phyloP scores from a whole-genome alignment of 306 rosid species.

The Rosa multiflora region DNA sequence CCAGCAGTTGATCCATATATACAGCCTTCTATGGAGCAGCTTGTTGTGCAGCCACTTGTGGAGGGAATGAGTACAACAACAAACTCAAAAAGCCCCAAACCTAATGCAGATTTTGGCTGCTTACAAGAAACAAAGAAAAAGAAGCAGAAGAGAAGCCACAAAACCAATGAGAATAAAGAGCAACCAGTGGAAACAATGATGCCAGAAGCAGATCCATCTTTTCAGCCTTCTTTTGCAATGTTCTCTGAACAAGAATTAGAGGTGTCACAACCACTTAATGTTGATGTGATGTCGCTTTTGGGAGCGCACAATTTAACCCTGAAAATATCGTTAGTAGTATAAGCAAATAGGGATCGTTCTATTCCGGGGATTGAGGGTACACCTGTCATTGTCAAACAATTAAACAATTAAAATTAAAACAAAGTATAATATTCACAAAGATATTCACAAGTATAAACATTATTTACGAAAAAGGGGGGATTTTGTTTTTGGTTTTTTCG shows the following conservation, averaged over 20 bases:
- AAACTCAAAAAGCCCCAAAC: background rate
- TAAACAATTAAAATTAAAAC: too few species aligned
- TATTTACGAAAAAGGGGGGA: too few species aligned
- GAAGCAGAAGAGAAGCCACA: background rate
- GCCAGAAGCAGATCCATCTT: conserved; percentile 23
- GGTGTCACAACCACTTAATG: background rate
- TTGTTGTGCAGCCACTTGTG: background rate
- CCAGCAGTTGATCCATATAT: background rate
- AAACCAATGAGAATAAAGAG: conserved; percentile 14
- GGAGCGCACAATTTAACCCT: too few species aligned
- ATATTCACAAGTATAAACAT: too few species aligned
- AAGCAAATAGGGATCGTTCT: too few species aligned
- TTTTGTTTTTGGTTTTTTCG: too few species aligned
- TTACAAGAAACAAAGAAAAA: conserved; percentile 5
- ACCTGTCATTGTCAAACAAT: too few species aligned
- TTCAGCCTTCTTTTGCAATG: conserved; percentile 24
- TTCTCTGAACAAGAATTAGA: conserved; percentile 3
- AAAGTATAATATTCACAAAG: too few species aligned
- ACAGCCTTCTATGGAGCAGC: conserved; percentile 21
- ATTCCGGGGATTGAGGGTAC: too few species aligned
- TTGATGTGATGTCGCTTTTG: too few species aligned
- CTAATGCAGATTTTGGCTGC: background rate
- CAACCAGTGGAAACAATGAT: conserved; percentile 18
- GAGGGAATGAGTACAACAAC: conserved; percentile 12
- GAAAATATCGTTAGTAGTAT: too few species aligned